These are phyloP conservation scores for Rosa persica DNA, from an alignment of 306 rosid genomes.

Conservation along the genomic window DNA sequence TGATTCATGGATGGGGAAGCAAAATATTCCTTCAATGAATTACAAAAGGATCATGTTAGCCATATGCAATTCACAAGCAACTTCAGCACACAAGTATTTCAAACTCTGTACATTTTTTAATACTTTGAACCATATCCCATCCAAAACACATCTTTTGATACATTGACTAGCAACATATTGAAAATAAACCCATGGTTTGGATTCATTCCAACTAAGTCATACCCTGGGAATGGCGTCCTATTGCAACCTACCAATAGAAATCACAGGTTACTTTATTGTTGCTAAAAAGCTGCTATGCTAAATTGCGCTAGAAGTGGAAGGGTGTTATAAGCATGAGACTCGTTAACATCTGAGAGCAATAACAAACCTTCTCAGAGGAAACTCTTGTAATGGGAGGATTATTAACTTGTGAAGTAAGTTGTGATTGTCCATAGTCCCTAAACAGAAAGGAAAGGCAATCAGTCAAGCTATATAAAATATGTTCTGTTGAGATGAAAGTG, in stretches of 20 bases:
- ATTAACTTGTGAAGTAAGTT: constrained; percentile 22
- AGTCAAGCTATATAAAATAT: constrained; percentile 4
- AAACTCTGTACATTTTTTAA: not conserved
- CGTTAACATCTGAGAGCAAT: constrained; percentile 12
- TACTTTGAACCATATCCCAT: constrained; percentile 5
- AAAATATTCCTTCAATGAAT: constrained; percentile 67
- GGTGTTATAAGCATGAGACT: not conserved
- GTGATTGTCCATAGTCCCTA: constrained; percentile 40
- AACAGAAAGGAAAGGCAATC: constrained; percentile 12
- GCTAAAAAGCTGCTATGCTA: not conserved
- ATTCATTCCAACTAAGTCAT: not conserved
- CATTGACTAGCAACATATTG: not conserved
- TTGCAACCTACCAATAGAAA: not conserved
- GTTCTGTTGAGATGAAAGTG: not conserved
- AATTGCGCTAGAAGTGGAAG: not conserved
- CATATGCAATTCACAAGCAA: constrained; percentile 15
- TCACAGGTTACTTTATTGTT: not conserved
- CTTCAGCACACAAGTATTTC: not conserved
- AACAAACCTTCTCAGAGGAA: constrained; percentile 73
- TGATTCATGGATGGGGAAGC: constrained; percentile 81
- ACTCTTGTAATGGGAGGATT: constrained; percentile 43
- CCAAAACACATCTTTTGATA: not conserved
- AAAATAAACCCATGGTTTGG: not conserved
- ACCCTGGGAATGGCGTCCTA: not conserved
- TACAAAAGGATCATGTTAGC: constrained; percentile 23